Conservation (phyloP, 1,284 basidiomycete species). For the Coniophora puteana region DNA sequence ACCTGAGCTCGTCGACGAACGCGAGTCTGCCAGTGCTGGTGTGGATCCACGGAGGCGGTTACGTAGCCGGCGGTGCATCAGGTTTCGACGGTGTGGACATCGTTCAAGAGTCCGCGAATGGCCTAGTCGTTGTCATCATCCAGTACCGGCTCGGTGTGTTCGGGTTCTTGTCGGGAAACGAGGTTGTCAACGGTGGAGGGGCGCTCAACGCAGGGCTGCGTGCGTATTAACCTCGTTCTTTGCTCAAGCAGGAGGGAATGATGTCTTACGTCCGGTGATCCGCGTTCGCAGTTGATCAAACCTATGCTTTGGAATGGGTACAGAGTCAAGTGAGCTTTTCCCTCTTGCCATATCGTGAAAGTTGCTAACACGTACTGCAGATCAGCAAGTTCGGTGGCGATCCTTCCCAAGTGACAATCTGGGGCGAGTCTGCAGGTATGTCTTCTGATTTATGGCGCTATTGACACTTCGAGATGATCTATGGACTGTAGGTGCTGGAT, state of each 20-base stretch:
- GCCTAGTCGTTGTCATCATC: too few species aligned
- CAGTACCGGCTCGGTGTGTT: too few species aligned
- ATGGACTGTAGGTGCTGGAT: conserved; percentile 9
- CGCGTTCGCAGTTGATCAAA: conserved; percentile 12
- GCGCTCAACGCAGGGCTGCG: neutral
- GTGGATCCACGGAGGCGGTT: conserved; percentile 1
- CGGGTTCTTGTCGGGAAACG: too few species aligned
- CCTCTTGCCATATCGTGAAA: neutral
- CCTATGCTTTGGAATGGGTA: conserved; percentile 18
- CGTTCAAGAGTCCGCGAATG: too few species aligned
- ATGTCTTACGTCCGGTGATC: neutral
- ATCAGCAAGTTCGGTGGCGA: conserved; percentile 15
- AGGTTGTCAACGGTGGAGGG: neutral
- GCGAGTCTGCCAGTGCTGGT: neutral
- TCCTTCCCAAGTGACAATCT: conserved; percentile 17
- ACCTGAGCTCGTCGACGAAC: neutral
- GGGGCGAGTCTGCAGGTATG: conserved; percentile 22
- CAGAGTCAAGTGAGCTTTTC: conserved; percentile 16
- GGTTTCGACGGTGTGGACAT: too few species aligned
- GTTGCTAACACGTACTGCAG: neutral
- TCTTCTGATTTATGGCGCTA: neutral
- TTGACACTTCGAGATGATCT: conserved; percentile 1
- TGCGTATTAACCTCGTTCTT: too few species aligned
- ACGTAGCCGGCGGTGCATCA: neutral
- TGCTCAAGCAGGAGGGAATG: too few species aligned